Evolutionary conservation across 257 asterid genomes (phyloP), one percentile per base, ranked within the genome.

Genomic region (Ilex aquifolium): DNA sequence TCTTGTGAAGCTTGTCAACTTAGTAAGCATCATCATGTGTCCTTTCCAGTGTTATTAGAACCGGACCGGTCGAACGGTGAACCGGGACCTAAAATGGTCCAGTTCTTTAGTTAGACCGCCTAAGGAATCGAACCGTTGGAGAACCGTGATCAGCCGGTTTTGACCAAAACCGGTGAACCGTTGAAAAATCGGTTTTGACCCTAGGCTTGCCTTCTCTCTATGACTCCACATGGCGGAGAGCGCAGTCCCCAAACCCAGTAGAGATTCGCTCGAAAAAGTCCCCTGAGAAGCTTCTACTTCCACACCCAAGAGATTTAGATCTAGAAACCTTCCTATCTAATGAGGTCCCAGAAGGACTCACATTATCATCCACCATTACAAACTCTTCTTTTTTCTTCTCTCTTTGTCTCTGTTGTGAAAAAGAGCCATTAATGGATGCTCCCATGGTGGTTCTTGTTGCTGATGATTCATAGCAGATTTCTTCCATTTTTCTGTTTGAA

Each of bases 251-350:
- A 74, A 93, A 90, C 48, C 99, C 99, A 60, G 96, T 93, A 13
- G 99, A 93, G 59, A 93, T 87, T 74, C 95, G 78, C 80, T 90
- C 99, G 60, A 93, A 93, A 67, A 93, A 87, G 65, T 93, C 99
- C 4, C 99, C 99, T 1, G 97, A 90, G 59, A 93, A 93, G 72
- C 97, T 93, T 66, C 97, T 79, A 44, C 97, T 93, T 46, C 99
- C 99, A 75, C 99, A 93, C 1, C 99, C 99, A 53, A 93, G 96
- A 76, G 97, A 90, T 86, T 95, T 87, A 29, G 99, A 93, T 72
- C 97, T 84, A 5, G 99, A 93, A 13, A 93, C 97, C 57, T 86
- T 93, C 44, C 97, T 79, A 36, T 83, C 90, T 70, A 77, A 64
- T 50, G 82, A 65, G 16, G 72, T 65, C 29, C 80, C 68, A 79